phyloP scores from a whole-genome alignment of 2,329 filamentous ascomycete genomes.

The Sporothrix phasma region DNA sequence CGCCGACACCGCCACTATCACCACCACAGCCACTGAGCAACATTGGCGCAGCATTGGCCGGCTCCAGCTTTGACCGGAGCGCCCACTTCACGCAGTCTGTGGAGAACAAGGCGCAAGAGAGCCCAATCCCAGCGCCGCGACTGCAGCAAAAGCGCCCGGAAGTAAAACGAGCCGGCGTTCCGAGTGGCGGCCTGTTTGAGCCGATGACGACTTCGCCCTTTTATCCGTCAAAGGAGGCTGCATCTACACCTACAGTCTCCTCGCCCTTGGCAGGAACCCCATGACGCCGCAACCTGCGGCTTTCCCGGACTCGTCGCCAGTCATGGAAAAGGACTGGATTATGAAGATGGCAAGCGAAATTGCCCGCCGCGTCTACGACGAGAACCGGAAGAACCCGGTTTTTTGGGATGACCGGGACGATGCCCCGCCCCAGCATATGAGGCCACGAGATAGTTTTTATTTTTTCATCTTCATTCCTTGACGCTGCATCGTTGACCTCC shows the following conservation, averaged over 20 bases:
- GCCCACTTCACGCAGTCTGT: constrained; percentile 4
- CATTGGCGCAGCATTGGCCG: constrained; percentile 10
- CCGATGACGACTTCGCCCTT: background rate
- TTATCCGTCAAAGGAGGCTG: background rate
- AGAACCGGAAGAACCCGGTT: constrained; percentile 53
- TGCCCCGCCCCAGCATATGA: constrained; percentile 54
- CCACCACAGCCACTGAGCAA: background rate
- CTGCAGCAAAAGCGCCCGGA: constrained; percentile 8
- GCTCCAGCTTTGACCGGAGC: background rate
- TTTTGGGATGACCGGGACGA: constrained; percentile 49
- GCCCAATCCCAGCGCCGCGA: constrained; percentile 5
- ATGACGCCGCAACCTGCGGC: background rate
- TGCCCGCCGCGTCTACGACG: constrained; percentile 74
- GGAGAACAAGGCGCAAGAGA: background rate
- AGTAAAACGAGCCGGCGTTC: constrained; percentile 7
- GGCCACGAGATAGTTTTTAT: constrained; percentile 17
- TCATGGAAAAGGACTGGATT: constrained; percentile 76
- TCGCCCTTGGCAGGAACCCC: constrained; percentile 5
- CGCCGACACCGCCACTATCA: background rate
- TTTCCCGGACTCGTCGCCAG: constrained; percentile 44
- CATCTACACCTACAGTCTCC: background rate
- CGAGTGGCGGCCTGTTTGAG: constrained; percentile 13
- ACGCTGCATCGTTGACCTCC: background rate
- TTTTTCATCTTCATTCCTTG: background rate
- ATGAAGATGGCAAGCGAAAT: constrained; percentile 92